Evolutionary conservation across 2,329 filamentous ascomycete species (phyloP).

Genomic region (Helicocarpus griseus): DNA sequence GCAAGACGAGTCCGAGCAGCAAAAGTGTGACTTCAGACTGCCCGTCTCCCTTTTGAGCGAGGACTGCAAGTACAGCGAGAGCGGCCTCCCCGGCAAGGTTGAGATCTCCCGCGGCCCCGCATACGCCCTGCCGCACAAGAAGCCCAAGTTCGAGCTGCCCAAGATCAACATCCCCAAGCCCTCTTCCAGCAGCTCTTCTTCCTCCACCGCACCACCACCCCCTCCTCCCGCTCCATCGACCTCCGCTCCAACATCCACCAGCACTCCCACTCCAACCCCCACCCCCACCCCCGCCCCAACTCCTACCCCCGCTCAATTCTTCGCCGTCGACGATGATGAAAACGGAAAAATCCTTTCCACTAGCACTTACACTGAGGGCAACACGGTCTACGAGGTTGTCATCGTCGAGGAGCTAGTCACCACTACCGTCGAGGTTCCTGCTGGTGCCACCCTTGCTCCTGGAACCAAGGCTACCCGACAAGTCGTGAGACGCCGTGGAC

Average conservation of each 20-base stretch:
- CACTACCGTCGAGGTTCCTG: conserved; percentile 5
- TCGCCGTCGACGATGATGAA: not conserved
- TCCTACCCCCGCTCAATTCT: not conserved
- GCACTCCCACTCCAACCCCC: not conserved
- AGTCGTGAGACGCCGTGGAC: conserved; percentile 5
- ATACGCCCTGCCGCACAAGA: conserved; percentile 13
- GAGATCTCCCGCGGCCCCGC: conserved; percentile 38
- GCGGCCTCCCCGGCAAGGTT: conserved; percentile 57
- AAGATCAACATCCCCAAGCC: not conserved
- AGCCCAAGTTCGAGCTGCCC: not conserved
- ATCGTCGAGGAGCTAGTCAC: conserved; percentile 9
- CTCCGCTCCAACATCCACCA: not conserved
- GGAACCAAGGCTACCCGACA: not conserved
- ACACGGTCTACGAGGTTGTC: conserved; percentile 10
- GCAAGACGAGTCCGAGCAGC: conserved; percentile 46
- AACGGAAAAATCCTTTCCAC: conserved; percentile 5
- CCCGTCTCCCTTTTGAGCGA: conserved; percentile 50
- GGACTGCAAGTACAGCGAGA: conserved; percentile 46
- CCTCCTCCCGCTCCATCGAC: not conserved
- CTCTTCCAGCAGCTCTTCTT: not conserved
- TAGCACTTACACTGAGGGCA: conserved; percentile 8
- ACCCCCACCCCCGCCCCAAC: not conserved
- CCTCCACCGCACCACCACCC: not conserved
- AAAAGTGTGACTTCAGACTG: conserved; percentile 53
- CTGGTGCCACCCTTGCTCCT: conserved; percentile 1